These are phyloP conservation scores for Azolla pinnata DNA, from an alignment of 75 land plant species.

Conservation along the genomic window DNA sequence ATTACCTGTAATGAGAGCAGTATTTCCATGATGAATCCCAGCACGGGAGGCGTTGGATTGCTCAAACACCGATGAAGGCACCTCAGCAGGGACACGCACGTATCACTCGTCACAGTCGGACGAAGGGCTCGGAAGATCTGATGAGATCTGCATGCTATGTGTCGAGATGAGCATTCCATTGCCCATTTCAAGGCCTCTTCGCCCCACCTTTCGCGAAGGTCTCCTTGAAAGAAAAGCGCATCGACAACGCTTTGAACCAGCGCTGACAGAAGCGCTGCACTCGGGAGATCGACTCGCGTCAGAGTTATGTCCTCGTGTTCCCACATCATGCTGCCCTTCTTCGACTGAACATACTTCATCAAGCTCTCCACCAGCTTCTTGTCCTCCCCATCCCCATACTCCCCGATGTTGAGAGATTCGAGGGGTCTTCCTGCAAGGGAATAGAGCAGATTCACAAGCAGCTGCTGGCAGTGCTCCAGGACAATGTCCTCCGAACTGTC, in stretches of 20 bases:
- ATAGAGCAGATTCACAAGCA: conserved; percentile 90
- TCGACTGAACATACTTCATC: conserved; percentile 98
- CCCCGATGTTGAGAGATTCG: conserved; percentile 75
- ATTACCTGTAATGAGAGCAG: conserved; percentile 89
- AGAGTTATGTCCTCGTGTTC: conserved; percentile 92
- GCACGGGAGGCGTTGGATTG: conserved; percentile 81
- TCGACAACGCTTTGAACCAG: conserved; percentile 95
- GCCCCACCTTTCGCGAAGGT: conserved; percentile 94
- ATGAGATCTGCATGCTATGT: conserved; percentile 95
- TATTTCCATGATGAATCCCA: conserved; percentile 96
- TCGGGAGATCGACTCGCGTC: conserved; percentile 71
- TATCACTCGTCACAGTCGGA: conserved; percentile 91
- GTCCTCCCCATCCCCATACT: conserved; percentile 87
- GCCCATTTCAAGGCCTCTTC: conserved; percentile 98
- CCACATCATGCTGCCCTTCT: conserved; percentile 98
- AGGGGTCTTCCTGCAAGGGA: conserved; percentile 96
- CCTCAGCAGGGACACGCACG: conserved; percentile 85
- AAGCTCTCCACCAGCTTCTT: conserved; percentile 94
- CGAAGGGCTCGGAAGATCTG: conserved; percentile 93
- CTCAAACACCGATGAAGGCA: conserved; percentile 93
- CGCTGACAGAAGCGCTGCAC: conserved; percentile 89
- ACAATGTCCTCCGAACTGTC: conserved; percentile 99
- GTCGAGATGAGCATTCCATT: conserved; percentile 93
- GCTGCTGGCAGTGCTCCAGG: conserved; percentile 92
- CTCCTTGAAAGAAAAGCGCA: conserved; percentile 98